Evolutionary conservation across 2,329 filamentous ascomycete genomes (phyloP), one percentile per base, ranked within the genome.

Genomic region (Talaromyces sp.): DNA sequence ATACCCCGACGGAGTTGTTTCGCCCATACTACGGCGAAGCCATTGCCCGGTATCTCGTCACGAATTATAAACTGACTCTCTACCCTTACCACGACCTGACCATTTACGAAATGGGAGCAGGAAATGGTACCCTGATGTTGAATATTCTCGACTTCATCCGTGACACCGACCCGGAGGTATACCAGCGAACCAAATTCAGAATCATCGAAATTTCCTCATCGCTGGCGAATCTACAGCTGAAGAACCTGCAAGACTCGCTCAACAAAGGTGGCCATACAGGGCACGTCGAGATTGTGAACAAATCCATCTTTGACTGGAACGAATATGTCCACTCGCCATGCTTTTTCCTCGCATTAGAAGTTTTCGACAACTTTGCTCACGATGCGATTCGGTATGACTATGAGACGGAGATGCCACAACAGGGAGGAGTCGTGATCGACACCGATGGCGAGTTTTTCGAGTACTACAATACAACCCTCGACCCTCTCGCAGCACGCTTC

Each of bases 51-150:
- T 97, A 98, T 75, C 86, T 99, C 52, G 88, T 98, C 67, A 89
- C 91, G 67, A 97, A 99, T 80, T 99, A 99, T 83, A 92, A 95
- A 74, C 86, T 97, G 73, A 91, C 91, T 52, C 86, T 92, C 61
- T 98, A 95, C 74, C 95, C 95, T 2, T 97, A 98, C 81, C 89
- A 97, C 77, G 95, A 99, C 77, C 85, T 99, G 58, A 91, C 96
- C 69, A 96, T 99, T 75, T 99, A 97, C 83, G 95, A 99, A 76
- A 96, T 99, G 90, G 95, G 95, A 58, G 95, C 95, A 44, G 95
- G 95, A 69, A 94, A 96, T 70, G 95, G 95, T 65, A 99, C 96
- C 0, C 85, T 99, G 73, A 99, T 99, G 95, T 84, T 95, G 73
- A 99, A 99, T 76, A 93, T 99, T 62, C 84, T 99, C 64, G 94